Conservation (phyloP, 805 yeast species). For the Cyberlindnera mississippiensis region DNA sequence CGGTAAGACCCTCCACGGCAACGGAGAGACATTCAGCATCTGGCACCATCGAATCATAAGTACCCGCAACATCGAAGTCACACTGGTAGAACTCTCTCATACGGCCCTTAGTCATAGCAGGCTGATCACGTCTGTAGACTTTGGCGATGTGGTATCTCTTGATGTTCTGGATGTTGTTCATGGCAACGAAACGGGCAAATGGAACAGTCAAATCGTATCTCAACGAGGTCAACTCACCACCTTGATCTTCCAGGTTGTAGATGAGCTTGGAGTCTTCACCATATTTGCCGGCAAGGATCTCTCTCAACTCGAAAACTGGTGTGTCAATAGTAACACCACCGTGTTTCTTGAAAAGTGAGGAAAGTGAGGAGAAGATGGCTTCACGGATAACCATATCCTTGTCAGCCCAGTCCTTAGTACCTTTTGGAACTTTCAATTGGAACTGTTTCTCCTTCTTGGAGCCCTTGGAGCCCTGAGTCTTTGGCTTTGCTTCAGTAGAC, state of each 20-base stretch:
- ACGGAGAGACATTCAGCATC: constrained; percentile 87
- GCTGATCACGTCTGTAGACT: constrained; percentile 98
- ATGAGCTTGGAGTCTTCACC: constrained; percentile 98
- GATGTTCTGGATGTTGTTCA: constrained; percentile 85
- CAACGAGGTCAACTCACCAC: constrained; percentile 94
- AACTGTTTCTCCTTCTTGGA: constrained; percentile 46
- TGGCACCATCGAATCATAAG: constrained; percentile 90
- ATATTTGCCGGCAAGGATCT: constrained; percentile 92
- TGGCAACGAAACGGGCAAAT: constrained; percentile 94
- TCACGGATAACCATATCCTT: constrained; percentile 95
- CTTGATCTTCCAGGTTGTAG: constrained; percentile 96
- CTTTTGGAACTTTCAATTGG: constrained; percentile 91
- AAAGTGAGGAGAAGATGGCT: constrained; percentile 72
- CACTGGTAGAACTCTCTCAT: constrained; percentile 99
- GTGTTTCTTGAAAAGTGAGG: constrained; percentile 81
- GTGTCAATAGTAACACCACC: constrained; percentile 99
- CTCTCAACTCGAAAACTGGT: constrained; percentile 95
- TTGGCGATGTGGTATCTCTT: constrained; percentile 97
- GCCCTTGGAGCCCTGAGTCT: constrained; percentile 8
- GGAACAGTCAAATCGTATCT: constrained; percentile 98
- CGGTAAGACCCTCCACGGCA: constrained; percentile 77
- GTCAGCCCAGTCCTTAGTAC: constrained; percentile 98
- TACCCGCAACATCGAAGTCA: constrained; percentile 96
- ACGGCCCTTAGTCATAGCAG: constrained; percentile 99
- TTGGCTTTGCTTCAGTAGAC: too few relatives aligned